Evolutionary conservation across 345 rosid species (phyloP), one percentile per base, ranked within the genome.

Genomic region (Populus tremula): DNA sequence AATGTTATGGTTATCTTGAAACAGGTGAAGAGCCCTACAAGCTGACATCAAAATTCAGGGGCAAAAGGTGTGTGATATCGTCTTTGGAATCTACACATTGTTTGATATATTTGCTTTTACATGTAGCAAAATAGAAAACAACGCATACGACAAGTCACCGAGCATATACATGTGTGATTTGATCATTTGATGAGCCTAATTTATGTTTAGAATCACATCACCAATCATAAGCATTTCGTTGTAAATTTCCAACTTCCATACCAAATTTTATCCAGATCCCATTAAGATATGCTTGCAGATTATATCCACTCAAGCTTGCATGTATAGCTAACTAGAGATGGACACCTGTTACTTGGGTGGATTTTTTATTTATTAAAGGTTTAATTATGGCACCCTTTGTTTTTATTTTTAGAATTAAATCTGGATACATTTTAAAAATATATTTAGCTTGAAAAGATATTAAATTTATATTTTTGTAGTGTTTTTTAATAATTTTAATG

Each of bases 401-500:
- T 33, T 3, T 33, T n/a, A 31, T 33, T 0, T 33, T 33, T 33
- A 4, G 1, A 33, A 33, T 4, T 33, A 0, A 33, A 33, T 33
- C 0, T 33, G 0, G 0, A 33, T 4, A 0, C 4, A 0, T 33
- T 0, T 33, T 33, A 0, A 4, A 33, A 33, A 5, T 4, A 3
- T 4, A 0, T 33, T 33, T 33, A 3, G 5, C 5, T 33, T 33
- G 0, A 33, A 33, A 33, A 33, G 0, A 33, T 33, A 33, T 33
- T 4, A 33, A 33, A 33, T 33, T 33, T 33, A 33, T 33, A 3
- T 33, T 33, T 33, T 4, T 33, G 0, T 4, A 33, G 0, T 33
- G 0, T 33, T 33, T 33, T 33, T 0, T 33, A 0, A 33, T 33
- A 0, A 5, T 33, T 33, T 33, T 33, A 3, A 33, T 0, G 0